Conservation (phyloP, 140 eudicot genomes). For the Eryngium alpinum region DNA sequence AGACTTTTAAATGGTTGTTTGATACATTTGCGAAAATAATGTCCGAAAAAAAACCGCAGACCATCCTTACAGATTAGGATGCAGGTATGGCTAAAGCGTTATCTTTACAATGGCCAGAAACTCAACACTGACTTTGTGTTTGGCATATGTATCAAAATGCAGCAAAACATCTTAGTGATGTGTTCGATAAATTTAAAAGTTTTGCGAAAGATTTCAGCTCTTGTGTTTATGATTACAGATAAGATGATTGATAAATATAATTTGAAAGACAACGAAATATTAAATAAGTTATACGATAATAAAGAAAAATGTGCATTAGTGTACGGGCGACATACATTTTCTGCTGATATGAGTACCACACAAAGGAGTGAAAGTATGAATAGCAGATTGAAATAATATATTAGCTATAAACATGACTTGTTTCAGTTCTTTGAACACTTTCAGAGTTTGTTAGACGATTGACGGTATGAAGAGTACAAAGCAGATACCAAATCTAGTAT, state of each 20-base stretch:
- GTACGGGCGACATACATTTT: neutral
- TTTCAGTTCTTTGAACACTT: constrained; percentile 10
- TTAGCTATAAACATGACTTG: constrained; percentile 15
- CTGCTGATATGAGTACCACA: neutral
- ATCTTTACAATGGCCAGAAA: neutral
- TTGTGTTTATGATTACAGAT: neutral
- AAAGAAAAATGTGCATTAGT: neutral
- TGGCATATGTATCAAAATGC: constrained; percentile 3
- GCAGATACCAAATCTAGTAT: constrained; percentile 6
- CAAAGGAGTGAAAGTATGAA: neutral
- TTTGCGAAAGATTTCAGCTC: neutral
- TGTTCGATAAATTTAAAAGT: neutral
- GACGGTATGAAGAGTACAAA: neutral
- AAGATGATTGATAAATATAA: neutral
- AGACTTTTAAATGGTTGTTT: neutral
- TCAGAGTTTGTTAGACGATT: constrained; percentile 15
- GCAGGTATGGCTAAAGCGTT: neutral
- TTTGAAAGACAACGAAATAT: neutral
- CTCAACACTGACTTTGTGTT: neutral
- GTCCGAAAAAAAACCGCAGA: neutral
- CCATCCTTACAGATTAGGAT: neutral
- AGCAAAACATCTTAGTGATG: neutral
- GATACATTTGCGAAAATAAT: neutral
- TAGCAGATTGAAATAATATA: neutral
- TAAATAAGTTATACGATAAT: neutral